Conservation (phyloP, 1,284 basidiomycete species). For the Blastosporella zonata region DNA sequence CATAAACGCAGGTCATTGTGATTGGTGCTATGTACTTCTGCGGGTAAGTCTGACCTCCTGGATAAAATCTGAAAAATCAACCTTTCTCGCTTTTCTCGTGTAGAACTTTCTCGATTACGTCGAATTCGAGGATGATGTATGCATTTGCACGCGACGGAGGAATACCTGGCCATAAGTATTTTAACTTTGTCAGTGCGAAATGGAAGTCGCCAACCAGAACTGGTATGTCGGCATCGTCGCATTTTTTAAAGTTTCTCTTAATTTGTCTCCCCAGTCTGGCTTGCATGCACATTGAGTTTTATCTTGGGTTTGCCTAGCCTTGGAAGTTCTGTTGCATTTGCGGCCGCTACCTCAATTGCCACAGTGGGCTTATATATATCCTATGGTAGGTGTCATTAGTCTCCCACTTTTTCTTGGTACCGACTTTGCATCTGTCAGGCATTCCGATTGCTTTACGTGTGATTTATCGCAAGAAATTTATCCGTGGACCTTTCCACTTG, state of each 20-base stretch:
- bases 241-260: background rate
- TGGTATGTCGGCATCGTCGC: constrained; percentile 35
- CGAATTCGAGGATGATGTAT: constrained; percentile 80
- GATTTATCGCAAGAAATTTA: constrained; percentile 55
- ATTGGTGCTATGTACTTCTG: constrained; percentile 73
- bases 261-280: constrained; percentile 53
- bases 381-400: constrained; percentile 42
- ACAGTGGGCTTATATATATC: constrained; percentile 78
- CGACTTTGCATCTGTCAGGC: constrained; percentile 29
- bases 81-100: background rate
- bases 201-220: constrained; percentile 66
- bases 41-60: constrained; percentile 36
- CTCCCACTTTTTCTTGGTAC: background rate
- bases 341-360: constrained; percentile 73
- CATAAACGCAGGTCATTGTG: constrained; percentile 48
- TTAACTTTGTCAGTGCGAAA: constrained; percentile 57
- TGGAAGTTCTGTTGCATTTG: constrained; percentile 68
- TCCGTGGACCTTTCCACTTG: constrained; percentile 71
- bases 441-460: constrained; percentile 69
- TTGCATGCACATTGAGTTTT: constrained; percentile 75
- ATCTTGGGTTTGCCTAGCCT: constrained; percentile 69
- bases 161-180: constrained; percentile 65
- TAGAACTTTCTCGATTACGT: constrained; percentile 69
- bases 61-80: background rate
- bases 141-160: constrained; percentile 70